These are phyloP conservation scores for Samsoniella hepiali DNA, from an alignment of 2,329 filamentous ascomycete genomes.

Conservation along the genomic window DNA sequence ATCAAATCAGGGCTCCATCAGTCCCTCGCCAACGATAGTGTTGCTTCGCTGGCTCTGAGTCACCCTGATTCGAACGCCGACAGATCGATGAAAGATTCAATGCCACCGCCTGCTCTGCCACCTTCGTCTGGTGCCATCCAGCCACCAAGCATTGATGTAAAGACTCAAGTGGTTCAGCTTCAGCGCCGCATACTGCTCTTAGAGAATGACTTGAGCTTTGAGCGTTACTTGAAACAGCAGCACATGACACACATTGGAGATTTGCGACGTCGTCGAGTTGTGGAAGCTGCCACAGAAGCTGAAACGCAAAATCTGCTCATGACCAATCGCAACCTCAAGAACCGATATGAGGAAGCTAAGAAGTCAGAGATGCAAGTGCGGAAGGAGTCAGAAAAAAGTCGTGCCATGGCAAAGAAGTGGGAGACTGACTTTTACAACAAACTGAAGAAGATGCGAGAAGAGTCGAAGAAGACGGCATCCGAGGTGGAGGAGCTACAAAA, in stretches of 20 bases:
- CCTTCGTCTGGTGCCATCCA: constrained; percentile 23
- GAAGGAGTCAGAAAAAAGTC: constrained; percentile 68
- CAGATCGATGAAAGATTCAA: constrained; percentile 28
- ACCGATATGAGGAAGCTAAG: constrained; percentile 69
- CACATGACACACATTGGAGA: constrained; percentile 80
- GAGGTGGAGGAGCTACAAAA: constrained; percentile 56
- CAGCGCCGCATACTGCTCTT: constrained; percentile 73
- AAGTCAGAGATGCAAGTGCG: constrained; percentile 66
- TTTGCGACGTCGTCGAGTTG: constrained; percentile 69
- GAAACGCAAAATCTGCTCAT: constrained; percentile 80
- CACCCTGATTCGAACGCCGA: constrained; percentile 47
- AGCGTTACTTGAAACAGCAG: constrained; percentile 79
- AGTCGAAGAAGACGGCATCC: constrained; percentile 61
- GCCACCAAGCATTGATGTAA: constrained; percentile 30
- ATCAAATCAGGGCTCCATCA: constrained; percentile 56
- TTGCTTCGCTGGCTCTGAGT: constrained; percentile 50
- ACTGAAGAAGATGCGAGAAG: constrained; percentile 63
- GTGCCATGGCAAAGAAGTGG: constrained; percentile 73
- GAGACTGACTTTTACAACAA: constrained; percentile 68
- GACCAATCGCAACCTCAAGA: constrained; percentile 69
- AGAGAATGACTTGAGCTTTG: constrained; percentile 78
- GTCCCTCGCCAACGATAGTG: constrained; percentile 56
- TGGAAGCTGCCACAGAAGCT: constrained; percentile 73
- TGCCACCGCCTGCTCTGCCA: constrained; percentile 29
- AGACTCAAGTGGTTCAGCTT: constrained; percentile 51